phyloP scores from a whole-genome alignment of 1,284 basidiomycete species.

The Sporisorium sorghi region DNA sequence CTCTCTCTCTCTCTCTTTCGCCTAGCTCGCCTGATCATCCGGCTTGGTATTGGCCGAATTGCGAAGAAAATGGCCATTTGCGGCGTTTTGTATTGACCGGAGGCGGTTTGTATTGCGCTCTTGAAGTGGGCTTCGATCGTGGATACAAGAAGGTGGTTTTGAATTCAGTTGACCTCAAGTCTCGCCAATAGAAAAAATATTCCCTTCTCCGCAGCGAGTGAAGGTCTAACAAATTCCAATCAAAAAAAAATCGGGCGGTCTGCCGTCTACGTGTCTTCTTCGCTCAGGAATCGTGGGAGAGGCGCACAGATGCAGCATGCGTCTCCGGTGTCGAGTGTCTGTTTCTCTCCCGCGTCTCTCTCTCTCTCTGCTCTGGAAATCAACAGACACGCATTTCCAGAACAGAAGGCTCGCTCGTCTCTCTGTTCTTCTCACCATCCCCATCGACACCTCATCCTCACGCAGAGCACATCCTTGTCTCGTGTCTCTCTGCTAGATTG shows the following conservation, averaged over 20 bases:
- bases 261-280: slow-evolving; percentile 4
- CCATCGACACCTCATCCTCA: neutral
- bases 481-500: neutral
- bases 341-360: neutral
- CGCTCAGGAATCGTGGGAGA: slow-evolving; percentile 11
- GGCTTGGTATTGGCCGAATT: slow-evolving; percentile 7
- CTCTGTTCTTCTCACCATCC: slow-evolving; percentile 11
- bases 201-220: too few relatives aligned
- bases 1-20: slow-evolving; percentile 4
- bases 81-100: neutral
- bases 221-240: neutral
- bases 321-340: neutral
- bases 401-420: neutral
- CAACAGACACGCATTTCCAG: slow-evolving; percentile 4
- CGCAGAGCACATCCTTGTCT: neutral
- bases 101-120: neutral
- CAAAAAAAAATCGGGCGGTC: neutral
- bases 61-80: neutral
- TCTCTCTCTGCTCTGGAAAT: too few relatives aligned
- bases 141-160: neutral
- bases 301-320: neutral
- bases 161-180: too few relatives aligned
- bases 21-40: slow-evolving; percentile 27
- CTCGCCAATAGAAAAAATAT: neutral
- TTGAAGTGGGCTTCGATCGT: neutral